phyloP scores from a whole-genome alignment of 2,329 filamentous ascomycete species.

The Akanthomyces uredinophilus region DNA sequence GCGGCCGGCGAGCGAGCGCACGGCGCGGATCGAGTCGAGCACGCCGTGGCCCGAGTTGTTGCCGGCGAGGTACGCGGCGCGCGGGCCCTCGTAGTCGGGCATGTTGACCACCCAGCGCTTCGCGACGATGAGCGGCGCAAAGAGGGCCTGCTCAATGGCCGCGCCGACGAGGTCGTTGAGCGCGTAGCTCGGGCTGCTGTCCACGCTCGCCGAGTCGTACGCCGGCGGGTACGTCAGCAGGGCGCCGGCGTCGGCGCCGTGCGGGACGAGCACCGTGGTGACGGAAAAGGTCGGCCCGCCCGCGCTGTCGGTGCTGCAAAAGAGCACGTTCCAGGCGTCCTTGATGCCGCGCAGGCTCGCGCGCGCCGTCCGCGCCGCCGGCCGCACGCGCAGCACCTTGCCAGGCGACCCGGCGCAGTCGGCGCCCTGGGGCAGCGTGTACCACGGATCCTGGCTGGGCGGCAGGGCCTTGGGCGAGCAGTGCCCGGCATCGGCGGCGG shows the following conservation, averaged over 20 bases:
- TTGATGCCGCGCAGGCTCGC: conserved; percentile 14
- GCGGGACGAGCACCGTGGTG: conserved; percentile 29
- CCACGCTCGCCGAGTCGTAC: conserved; percentile 31
- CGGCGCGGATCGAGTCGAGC: conserved; percentile 41
- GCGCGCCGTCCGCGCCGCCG: conserved; percentile 14
- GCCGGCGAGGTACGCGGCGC: conserved; percentile 39
- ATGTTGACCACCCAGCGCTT: conserved; percentile 40
- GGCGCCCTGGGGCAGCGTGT: conserved; percentile 25
- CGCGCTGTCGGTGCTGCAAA: conserved; percentile 30
- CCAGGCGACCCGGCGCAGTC: conserved; percentile 18
- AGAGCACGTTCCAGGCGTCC: conserved; percentile 30
- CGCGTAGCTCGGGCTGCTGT: conserved; percentile 33
- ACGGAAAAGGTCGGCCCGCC: conserved; percentile 32
- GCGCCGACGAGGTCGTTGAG: conserved; percentile 18
- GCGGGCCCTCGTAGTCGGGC: conserved; percentile 42
- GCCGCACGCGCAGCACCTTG: conserved; percentile 15
- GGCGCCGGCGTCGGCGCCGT: not conserved
- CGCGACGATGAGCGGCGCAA: conserved; percentile 25
- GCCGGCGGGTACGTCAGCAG: conserved; percentile 36
- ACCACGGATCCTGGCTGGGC: conserved; percentile 33
- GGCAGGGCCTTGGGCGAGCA: conserved; percentile 17
- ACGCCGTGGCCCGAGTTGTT: conserved; percentile 39
- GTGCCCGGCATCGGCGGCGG: not conserved
- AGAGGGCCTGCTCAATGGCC: conserved; percentile 15
- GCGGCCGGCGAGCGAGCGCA: conserved; percentile 23